phyloP scores from a whole-genome alignment of 2,329 filamentous ascomycete species.

The Ceratocystis huliohia region DNA sequence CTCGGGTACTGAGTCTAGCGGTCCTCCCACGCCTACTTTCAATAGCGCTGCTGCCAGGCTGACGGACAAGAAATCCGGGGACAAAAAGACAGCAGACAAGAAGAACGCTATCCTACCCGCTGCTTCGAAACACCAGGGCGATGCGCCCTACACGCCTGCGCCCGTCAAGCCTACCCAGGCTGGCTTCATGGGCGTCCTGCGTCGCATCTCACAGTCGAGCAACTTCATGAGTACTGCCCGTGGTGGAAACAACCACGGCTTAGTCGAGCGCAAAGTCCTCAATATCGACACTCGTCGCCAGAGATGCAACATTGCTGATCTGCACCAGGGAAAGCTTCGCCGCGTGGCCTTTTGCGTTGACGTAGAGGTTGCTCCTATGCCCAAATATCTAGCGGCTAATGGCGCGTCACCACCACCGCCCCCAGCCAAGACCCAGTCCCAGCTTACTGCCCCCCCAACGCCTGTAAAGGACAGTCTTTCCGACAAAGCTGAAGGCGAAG shows the following conservation, averaged over 20 bases:
- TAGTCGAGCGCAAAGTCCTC: slow-evolving; percentile 69
- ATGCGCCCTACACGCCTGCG: slow-evolving; percentile 58
- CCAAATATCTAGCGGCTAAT: slow-evolving; percentile 52
- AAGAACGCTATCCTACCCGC: slow-evolving; percentile 50
- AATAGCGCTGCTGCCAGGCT: slow-evolving; percentile 27
- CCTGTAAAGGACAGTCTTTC: slow-evolving; percentile 10
- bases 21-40: slow-evolving; percentile 21
- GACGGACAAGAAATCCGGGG: neutral
- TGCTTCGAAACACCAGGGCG: slow-evolving; percentile 42
- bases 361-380: slow-evolving; percentile 85
- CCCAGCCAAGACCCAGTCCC: neutral
- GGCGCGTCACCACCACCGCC: slow-evolving; percentile 24
- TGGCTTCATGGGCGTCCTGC: slow-evolving; percentile 69
- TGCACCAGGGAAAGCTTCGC: slow-evolving; percentile 68
- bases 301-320: slow-evolving; percentile 63
- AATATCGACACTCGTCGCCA: slow-evolving; percentile 74
- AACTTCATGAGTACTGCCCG: slow-evolving; percentile 35
- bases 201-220: slow-evolving; percentile 62
- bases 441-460: neutral
- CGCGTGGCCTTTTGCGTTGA: slow-evolving; percentile 93
- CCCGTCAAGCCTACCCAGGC: slow-evolving; percentile 56
- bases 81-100: slow-evolving; percentile 23
- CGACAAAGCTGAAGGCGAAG: slow-evolving; percentile 18
- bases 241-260: slow-evolving; percentile 42
- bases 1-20: neutral